Base-by-base conservation (phyloP, 1,284 basidiomycete genomes). In the Inonotus obliquus region DNA sequence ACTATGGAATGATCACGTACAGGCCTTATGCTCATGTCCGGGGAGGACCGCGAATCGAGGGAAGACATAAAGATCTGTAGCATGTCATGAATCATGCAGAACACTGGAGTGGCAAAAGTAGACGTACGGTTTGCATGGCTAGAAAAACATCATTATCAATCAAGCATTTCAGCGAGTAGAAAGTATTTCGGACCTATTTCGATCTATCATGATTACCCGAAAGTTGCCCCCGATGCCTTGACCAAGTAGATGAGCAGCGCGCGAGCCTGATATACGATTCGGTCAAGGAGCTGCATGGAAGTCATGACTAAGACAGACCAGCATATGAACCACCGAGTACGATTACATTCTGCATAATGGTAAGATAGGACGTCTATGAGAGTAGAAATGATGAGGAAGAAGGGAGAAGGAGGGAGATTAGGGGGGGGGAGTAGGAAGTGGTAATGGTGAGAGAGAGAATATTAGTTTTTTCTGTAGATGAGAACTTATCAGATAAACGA, bases 1-100 rank as follows among this genome's bases (percentile, higher is more conserved):
- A 11, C 19, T n/a, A 17, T 2, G 2, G 10, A 21, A 19, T 13
- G 11, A 54, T 44, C 59, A 7, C 67, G 77, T 74, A 81, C 85
- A 86, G 19, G 86, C 85, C 76, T 89, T 89, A 74, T 89, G 83
- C 72, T 88, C 87, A 68, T 89, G 85, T 35, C 82, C 81, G 5
- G 85, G 79, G 7, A 89, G 76, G 13, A 88, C 81, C 9, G 83
- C 79, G 65, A 83, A 82, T 53, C 87, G 79, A 2, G 87, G 85
- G 54, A 88, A 77, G 56, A 82, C 81, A 71, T 88, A 86, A 4
- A 85, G 76, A 68, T 86, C 80, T 87, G 72, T 76, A 66, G 59
- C 38, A 37, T 57, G 59, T 23, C 60, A 38, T 37, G n/a, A 23
- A 25, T 47, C 9, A 25, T 53, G 13, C 27, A 51, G 11, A 21